Evolutionary conservation across 768 basidiomycete genomes (phyloP).

Genomic region (Rhodotorula kratochvilovae): DNA sequence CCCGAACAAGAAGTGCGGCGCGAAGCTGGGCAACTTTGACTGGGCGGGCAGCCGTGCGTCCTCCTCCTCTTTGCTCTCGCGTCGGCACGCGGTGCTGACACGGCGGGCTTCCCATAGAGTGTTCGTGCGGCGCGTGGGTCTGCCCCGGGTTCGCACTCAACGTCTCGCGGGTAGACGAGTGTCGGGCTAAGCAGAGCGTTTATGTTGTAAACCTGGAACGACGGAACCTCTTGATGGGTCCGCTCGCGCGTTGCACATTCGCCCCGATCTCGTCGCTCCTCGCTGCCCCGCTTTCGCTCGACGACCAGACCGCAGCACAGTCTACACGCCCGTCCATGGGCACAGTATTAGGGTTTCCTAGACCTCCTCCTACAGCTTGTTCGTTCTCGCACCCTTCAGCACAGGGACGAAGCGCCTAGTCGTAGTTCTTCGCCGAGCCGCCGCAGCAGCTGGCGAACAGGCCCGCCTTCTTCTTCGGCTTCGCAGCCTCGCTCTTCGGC

Average conservation of each 20-base stretch:
- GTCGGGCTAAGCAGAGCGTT: neutral
- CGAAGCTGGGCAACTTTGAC: slow-evolving; percentile 91
- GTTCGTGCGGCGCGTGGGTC: slow-evolving; percentile 41
- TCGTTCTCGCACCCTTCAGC: too few relatives aligned
- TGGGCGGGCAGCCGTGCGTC: slow-evolving; percentile 67
- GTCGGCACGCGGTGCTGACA: neutral
- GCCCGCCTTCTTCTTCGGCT: slow-evolving; percentile 32
- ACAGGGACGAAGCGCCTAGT: neutral
- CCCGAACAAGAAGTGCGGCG: slow-evolving; percentile 82
- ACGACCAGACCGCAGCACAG: too few relatives aligned
- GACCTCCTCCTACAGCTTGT: too few relatives aligned
- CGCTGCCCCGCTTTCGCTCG: too few relatives aligned
- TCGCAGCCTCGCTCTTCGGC: neutral
- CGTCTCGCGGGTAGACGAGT: slow-evolving; percentile 35
- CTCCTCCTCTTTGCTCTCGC: neutral
- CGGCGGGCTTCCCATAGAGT: slow-evolving; percentile 3
- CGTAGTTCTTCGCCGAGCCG: slow-evolving; percentile 34
- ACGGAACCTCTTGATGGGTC: too few relatives aligned
- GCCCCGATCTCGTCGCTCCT: too few relatives aligned
- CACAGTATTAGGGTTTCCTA: too few relatives aligned
- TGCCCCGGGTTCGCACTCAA: slow-evolving; percentile 37
- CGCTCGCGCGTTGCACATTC: too few relatives aligned
- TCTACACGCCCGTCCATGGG: too few relatives aligned
- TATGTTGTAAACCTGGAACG: neutral
- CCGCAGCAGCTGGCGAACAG: slow-evolving; percentile 35